Percentiles rank a stretch among this genome's conserved stretches.
phyloP scores from a whole-genome alignment of 2,329 filamentous ascomycete species.

The Hypoxylon sp. region DNA sequence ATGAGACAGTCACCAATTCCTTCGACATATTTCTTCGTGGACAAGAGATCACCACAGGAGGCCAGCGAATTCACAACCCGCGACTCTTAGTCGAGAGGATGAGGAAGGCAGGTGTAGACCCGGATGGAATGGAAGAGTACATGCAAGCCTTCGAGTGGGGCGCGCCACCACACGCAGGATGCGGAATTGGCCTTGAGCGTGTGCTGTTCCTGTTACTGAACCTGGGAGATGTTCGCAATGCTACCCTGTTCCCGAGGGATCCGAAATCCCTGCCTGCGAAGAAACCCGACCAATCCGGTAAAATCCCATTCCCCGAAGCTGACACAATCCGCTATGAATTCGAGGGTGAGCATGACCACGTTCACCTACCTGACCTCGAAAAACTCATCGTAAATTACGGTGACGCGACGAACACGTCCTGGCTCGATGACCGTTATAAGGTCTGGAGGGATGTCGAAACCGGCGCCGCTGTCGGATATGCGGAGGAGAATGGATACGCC shows the following conservation, averaged over 20 bases:
- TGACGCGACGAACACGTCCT: conserved; percentile 93
- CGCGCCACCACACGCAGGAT: conserved; percentile 89
- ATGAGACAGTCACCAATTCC: conserved; percentile 79
- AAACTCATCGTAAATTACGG: conserved; percentile 96
- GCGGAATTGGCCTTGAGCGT: conserved; percentile 90
- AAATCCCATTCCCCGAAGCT: conserved; percentile 87
- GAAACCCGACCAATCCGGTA: conserved; percentile 60
- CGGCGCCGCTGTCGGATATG: conserved; percentile 88
- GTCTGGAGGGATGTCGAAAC: conserved; percentile 86
- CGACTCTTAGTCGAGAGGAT: conserved; percentile 82
- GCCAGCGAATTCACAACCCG: conserved; percentile 91
- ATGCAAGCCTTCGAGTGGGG: conserved; percentile 90
- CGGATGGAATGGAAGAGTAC: conserved; percentile 90
- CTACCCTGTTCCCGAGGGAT: conserved; percentile 88
- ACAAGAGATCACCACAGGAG: conserved; percentile 92
- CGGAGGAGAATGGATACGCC: conserved; percentile 79
- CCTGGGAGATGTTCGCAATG: conserved; percentile 90
- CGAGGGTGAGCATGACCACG: conserved; percentile 61
- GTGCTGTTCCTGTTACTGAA: conserved; percentile 88
- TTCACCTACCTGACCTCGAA: conserved; percentile 79
- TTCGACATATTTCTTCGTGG: conserved; percentile 96
- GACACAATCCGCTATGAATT: conserved; percentile 80
- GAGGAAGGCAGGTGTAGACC: conserved; percentile 80
- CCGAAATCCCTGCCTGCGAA: conserved; percentile 84
- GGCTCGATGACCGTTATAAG: conserved; percentile 89